These are phyloP conservation scores for Colletotrichum sp. DNA, from an alignment of 2,329 filamentous ascomycete species.

Conservation along the genomic window DNA sequence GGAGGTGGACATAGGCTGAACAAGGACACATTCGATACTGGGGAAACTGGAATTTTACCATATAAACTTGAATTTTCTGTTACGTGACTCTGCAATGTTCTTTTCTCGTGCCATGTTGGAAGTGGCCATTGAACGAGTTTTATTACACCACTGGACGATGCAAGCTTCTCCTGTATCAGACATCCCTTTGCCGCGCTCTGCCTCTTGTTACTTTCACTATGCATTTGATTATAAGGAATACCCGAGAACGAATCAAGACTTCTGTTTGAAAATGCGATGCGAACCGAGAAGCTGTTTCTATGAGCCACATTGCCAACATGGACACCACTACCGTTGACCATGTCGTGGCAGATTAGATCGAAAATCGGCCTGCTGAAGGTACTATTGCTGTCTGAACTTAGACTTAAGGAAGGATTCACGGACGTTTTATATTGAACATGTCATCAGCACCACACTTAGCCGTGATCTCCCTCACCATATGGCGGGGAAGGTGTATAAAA, in stretches of 20 bases:
- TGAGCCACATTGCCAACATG: background rate
- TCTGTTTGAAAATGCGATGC: too few relatives aligned
- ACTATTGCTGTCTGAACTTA: too few relatives aligned
- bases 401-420: too few relatives aligned
- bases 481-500: background rate
- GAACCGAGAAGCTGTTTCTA: background rate
- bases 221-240: background rate
- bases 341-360: background rate
- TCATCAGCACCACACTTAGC: fast-evolving
- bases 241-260: too few relatives aligned
- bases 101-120: background rate
- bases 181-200: background rate
- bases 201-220: background rate
- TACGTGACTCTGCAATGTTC: background rate
- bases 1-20: background rate
- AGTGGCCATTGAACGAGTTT: background rate
- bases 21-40: background rate
- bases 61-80: background rate
- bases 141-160: fast-evolving
- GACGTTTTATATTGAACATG: background rate
- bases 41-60: fast-evolving
- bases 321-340: fast-evolving
- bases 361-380: too few relatives aligned
- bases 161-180: background rate
- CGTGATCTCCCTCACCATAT: background rate